Evolutionary conservation across 2,329 filamentous ascomycete genomes (phyloP), one percentile per base, ranked within the genome.

Genomic region (Alternaria infectoria): DNA sequence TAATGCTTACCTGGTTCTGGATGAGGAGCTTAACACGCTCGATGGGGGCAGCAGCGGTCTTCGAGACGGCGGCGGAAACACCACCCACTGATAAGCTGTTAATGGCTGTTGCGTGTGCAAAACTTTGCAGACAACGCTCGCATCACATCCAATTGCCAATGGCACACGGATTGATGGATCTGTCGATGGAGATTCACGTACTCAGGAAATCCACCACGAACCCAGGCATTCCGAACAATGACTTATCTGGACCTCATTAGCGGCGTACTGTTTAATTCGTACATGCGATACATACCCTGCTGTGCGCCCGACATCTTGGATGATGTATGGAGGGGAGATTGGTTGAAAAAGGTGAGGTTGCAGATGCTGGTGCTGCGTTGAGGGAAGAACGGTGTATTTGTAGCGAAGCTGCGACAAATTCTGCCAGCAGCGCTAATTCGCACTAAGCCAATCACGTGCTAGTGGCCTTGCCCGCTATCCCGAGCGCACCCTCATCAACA

Each of bases 21-120:
- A 99, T 96, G 82, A 99, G 93, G 83, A 99, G 96, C 94, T 99
- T 99, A 87, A 99, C 91, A 93, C 96, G 96, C 94, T 99, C 96
- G 80, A 99, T 99, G 86, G 96, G 96, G 87, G 96, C 96, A 83
- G 96, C 96, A 82, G 96, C 96, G 78, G 96, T 99, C 93, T 99
- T 99, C 84, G 96, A 99, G 91, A 99, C 94, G 86, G 96, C 96
- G 86, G 96, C 96, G 82, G 96, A 97, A 79, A 99, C 91, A 97
- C 96, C 96, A 91, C 96, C 96, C 96, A 99, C 93, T 81, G 73
- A 80, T 75, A 77, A 73, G 64, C 59, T 58, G 81, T 86, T 80
- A 86, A 85, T 80, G 64, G 56, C 66, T 65, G 68, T 57, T 36
- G 58, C 51, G 26, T 19, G 45, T 13, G 23, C 26, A 59, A 63